Base-by-base conservation (phyloP, 441 rosid genomes). In the Hura crepitans region DNA sequence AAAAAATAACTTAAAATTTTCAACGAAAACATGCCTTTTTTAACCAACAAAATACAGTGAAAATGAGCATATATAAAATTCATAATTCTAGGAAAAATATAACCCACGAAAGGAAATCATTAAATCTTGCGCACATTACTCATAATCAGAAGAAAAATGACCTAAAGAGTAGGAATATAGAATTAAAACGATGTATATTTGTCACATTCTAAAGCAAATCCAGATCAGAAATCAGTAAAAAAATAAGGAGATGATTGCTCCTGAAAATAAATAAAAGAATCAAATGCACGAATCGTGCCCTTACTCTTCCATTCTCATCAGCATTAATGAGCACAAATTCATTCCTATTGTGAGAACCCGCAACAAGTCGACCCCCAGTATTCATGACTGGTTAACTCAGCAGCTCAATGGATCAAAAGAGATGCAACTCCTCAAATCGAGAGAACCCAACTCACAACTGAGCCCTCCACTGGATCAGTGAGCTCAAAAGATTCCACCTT, bases 271-370 rank as follows among this genome's bases (percentile, higher is more conserved):
- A 49, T 25, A 61, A 71, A 50, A 46, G 47, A 70, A 72, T 20
- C 30, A 59, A 63, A 73, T 43, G 31, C 66, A 65, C 51, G 58
- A 1, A 28, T 43, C 30, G 73, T n/a, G n/a, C 25, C 22, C 89
- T 81, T 83, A 93, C 98, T 79, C 93, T 80, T 55, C 81, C 88
- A 79, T 73, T 85, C 74, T 91, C 98, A 74, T 93, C 98, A 1
- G 96, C 97, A 80, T 90, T 91, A 54, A 94, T 92, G 60, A 92
- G 81, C 33, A 94, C 90, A 77, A 94, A 90, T 86, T 94, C 98
- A 50, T 94, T 94, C 82, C 98, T 85, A 69, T 92, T 92, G 77
- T 94, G 97, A 80, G 98, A 94, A 54, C 98, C 97, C 61, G 97
- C 97, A 73, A 94, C 75, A 25, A 94, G 97, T 30, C 97, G 81